Evolutionary conservation across 345 rosid genomes (phyloP).

Genomic region (Nasturtium officinale): DNA sequence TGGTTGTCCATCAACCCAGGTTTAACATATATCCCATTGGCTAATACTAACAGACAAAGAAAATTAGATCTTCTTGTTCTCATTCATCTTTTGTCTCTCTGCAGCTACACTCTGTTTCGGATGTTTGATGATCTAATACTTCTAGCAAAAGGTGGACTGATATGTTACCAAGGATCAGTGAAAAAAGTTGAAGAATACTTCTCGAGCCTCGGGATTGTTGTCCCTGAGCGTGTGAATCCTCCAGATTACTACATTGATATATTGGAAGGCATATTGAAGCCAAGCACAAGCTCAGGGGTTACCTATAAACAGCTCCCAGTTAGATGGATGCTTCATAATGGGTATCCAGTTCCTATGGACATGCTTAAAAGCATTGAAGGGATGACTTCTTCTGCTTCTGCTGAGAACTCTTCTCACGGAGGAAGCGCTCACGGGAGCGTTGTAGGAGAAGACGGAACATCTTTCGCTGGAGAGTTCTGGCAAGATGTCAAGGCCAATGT

Average conservation of each 20-base stretch:
- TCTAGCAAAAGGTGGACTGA: slow-evolving; percentile 93
- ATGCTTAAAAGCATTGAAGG: slow-evolving; percentile 75
- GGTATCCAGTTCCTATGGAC: slow-evolving; percentile 82
- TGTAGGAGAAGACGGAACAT: slow-evolving; percentile 50
- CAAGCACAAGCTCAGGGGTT: slow-evolving; percentile 59
- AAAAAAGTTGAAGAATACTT: slow-evolving; percentile 95
- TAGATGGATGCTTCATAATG: slow-evolving; percentile 99
- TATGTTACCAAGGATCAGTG: slow-evolving; percentile 90
- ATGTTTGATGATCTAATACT: slow-evolving; percentile 99
- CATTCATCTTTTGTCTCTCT: slow-evolving; percentile 23
- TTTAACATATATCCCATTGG: slow-evolving; percentile 36
- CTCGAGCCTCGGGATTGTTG: slow-evolving; percentile 68
- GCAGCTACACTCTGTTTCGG: slow-evolving; percentile 81
- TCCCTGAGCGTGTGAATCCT: slow-evolving; percentile 92
- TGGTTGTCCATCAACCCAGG: slow-evolving; percentile 99
- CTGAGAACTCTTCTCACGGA: slow-evolving; percentile 62
- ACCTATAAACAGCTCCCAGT: slow-evolving; percentile 79
- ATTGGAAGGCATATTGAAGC: slow-evolving; percentile 88
- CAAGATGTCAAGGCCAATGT: slow-evolving; percentile 70
- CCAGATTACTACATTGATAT: slow-evolving; percentile 98
- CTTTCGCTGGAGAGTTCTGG: slow-evolving; percentile 88
- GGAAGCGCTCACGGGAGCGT: slow-evolving; percentile 53
- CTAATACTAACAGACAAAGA: not conserved
- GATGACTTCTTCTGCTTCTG: slow-evolving; percentile 46
- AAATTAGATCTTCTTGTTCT: slow-evolving; percentile 10